Evolutionary conservation across 192 early-diverging fungal species (phyloP).

Genomic region (Obelidium mucronatum): DNA sequence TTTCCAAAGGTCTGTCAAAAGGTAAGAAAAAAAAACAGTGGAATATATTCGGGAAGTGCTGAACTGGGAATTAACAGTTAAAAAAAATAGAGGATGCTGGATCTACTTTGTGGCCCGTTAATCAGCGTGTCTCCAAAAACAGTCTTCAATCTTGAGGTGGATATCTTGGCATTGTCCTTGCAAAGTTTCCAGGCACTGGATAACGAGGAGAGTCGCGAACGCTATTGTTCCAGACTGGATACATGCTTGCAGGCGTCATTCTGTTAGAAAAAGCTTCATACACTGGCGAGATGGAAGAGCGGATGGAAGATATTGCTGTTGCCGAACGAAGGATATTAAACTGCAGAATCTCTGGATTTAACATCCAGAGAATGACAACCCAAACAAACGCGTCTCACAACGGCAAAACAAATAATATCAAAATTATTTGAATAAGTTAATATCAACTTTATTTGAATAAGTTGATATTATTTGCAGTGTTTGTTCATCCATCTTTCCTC

Average conservation of each 20-base stretch:
- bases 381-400: too few relatives aligned
- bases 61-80: too few relatives aligned
- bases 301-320: neutral
- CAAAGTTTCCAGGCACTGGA: neutral
- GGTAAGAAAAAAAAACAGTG: slow-evolving; percentile 33
- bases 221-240: neutral
- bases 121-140: too few relatives aligned
- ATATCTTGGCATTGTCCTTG: slow-evolving; percentile 6
- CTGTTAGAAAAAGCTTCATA: slow-evolving; percentile 1
- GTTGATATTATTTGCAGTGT: too few relatives aligned
- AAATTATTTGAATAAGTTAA: too few relatives aligned
- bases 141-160: neutral
- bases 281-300: neutral
- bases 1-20: too few relatives aligned
- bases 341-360: neutral
- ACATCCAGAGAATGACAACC: too few relatives aligned
- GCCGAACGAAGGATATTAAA: neutral
- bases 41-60: neutral
- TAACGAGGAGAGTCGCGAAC: slow-evolving; percentile 18
- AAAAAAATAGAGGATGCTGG: too few relatives aligned
- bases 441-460: too few relatives aligned
- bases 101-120: too few relatives aligned
- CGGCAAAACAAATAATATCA: too few relatives aligned
- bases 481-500: too few relatives aligned
- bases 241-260: neutral